phyloP scores from a whole-genome alignment of 1,139 yeast species.

The Blastobotrys niveus region DNA sequence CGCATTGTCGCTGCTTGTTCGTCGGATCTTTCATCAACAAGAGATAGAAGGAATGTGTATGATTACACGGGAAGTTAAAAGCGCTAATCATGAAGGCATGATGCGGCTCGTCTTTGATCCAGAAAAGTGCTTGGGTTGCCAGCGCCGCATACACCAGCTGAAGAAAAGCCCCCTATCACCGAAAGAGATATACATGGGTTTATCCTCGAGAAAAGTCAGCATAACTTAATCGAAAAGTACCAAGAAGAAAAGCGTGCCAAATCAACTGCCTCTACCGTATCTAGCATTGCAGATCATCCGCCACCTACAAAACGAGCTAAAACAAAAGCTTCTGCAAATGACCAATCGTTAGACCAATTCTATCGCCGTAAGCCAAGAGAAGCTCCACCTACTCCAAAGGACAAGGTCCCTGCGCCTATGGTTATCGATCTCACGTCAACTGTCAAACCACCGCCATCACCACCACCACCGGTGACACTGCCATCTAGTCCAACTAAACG shows the following conservation, averaged over 20 bases:
- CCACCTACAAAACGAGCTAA: neutral
- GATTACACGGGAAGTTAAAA: constrained; percentile 3
- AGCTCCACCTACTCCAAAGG: neutral
- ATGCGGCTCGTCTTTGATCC: constrained; percentile 2
- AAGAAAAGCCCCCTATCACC: neutral
- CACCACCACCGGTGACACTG: neutral
- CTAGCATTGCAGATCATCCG: neutral
- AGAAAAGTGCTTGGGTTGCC: neutral
- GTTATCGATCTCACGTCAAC: neutral
- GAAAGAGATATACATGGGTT: constrained; percentile 7
- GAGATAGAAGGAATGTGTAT: neutral
- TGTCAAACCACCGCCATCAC: neutral
- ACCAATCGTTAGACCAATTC: neutral
- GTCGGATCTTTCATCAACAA: neutral
- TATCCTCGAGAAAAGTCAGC: neutral
- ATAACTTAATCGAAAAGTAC: neutral
- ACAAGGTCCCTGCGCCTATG: neutral
- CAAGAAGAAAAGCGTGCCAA: constrained; percentile 3
- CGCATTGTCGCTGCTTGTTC: too few relatives aligned
- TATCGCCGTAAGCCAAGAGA: neutral
- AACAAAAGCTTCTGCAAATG: neutral
- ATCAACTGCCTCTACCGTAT: neutral
- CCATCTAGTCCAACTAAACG: too few relatives aligned
- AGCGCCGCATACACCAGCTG: constrained; percentile 1
- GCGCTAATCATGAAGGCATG: constrained; percentile 3